Percentiles rank a stretch among this genome's conserved stretches.
phyloP scores from a whole-genome alignment of 2,329 filamentous ascomycete species.

The Teratosphaeria zuluensis region DNA sequence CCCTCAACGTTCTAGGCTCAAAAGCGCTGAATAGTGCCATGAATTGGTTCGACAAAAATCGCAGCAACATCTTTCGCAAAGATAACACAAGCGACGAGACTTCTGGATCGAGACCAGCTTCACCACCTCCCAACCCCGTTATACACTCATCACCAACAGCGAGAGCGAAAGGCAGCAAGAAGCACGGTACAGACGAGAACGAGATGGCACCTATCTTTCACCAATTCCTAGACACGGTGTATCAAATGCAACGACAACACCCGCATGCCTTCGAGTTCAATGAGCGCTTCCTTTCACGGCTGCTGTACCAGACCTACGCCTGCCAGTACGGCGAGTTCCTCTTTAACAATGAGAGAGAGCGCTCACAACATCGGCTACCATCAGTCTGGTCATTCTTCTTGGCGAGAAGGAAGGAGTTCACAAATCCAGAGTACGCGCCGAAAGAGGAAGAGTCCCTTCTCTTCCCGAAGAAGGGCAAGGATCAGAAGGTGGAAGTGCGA shows the following conservation, averaged over 20 bases:
- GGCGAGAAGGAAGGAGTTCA: constrained; percentile 67
- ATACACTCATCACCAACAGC: constrained; percentile 38
- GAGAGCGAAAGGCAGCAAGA: constrained; percentile 41
- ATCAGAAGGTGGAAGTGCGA: constrained; percentile 53
- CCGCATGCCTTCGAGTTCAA: constrained; percentile 92
- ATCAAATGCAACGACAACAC: constrained; percentile 77
- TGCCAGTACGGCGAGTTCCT: constrained; percentile 97
- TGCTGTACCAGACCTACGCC: constrained; percentile 89
- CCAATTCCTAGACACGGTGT: constrained; percentile 90
- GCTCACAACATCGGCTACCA: constrained; percentile 52
- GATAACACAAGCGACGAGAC: constrained; percentile 54
- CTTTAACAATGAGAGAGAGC: constrained; percentile 87
- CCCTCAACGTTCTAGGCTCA: constrained; percentile 48
- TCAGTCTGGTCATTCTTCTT: constrained; percentile 97
- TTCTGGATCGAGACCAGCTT: constrained; percentile 16
- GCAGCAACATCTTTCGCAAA: constrained; percentile 29
- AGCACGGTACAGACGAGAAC: constrained; percentile 66
- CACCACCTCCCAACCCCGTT: constrained; percentile 32
- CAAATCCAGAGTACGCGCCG: constrained; percentile 69
- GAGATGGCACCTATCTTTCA: constrained; percentile 96
- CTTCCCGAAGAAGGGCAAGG: constrained; percentile 49
- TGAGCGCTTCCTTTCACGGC: constrained; percentile 77
- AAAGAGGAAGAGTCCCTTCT: constrained; percentile 72
- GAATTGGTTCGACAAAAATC: constrained; percentile 76
- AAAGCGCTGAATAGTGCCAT: constrained; percentile 62